phyloP scores from a whole-genome alignment of 176 grass and related monocot species.

The Triticum urartu region DNA sequence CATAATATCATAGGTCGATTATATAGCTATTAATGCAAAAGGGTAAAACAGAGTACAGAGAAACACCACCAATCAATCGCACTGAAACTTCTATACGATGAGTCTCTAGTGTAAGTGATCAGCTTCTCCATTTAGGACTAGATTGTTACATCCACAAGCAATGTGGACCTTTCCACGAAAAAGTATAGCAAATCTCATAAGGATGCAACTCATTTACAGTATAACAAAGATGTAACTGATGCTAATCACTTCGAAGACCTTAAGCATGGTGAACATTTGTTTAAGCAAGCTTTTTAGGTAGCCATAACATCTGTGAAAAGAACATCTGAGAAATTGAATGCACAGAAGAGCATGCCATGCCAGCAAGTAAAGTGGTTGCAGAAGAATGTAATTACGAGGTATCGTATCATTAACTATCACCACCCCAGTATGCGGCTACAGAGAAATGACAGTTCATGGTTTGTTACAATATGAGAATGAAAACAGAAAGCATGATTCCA shows the following conservation, averaged over 20 bases:
- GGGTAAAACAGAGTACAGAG: background rate
- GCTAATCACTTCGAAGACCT: background rate
- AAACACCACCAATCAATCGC: background rate
- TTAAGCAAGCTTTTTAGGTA: constrained; percentile 9
- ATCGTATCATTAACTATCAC: constrained; percentile 7
- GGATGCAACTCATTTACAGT: background rate
- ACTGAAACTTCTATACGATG: background rate
- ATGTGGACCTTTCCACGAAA: background rate
- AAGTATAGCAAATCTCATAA: background rate
- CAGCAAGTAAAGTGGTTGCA: constrained; percentile 8
- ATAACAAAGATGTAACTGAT: constrained; percentile 10
- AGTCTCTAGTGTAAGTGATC: background rate
- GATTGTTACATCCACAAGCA: constrained; percentile 7
- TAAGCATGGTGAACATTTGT: background rate
- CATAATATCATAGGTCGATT: background rate
- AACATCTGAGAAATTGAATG: background rate
- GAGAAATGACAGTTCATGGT: background rate
- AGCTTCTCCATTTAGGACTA: constrained; percentile 4
- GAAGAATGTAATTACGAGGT: background rate
- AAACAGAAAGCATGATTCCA: background rate
- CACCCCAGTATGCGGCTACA: background rate
- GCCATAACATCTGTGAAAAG: background rate
- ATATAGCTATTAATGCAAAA: constrained; percentile 27
- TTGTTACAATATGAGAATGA: constrained; percentile 17
- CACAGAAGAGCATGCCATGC: constrained; percentile 6